Base-by-base conservation (phyloP, 2,329 filamentous ascomycete species). In the Chaetomium sp. region DNA sequence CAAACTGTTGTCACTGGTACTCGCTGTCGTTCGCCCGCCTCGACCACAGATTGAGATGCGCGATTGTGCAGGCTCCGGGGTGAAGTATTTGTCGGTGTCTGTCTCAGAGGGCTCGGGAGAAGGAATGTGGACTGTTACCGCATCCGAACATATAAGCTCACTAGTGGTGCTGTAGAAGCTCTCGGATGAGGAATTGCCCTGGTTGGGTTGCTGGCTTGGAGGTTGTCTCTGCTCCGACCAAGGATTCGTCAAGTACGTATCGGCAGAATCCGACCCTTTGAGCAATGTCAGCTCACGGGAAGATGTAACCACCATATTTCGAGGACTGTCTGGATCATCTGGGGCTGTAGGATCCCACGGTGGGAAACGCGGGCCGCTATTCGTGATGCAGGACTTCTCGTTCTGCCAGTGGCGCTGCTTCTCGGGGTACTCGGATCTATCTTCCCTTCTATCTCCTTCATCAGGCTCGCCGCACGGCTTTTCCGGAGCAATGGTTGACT, bases 91-190 rank as follows among this genome's bases (percentile, higher is more conserved):
- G 27, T 21, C 49, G 7, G 35, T 55, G 1, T 38, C 47, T 31
- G 21, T n/a, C n/a, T 54, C 55, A 4, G 21, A 49, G 23, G 13
- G 8, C 10, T 19, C 16, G 29, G 50, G 50, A 2, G 62, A 61
- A 25, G 55, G 54, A 10, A 53, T 58, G 33, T 68, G 72, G 8
- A 75, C 74, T 2, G 74, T 74, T 62, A 72, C 70, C n/a, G 76
- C 76, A 62, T 74, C 74, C 5, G 73, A 67, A 1, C 75, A 53
- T n/a, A 73, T 71, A 1, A 75, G 74, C 12, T 75, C 76, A 1
- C 73, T 76, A 25, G 70, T 72, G 13, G 71, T 72, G 4, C 75
- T 75, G n/a, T 70, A 66, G 25, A 78, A 68, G 65, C 76, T 78
- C 27, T 75, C 74, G 7, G 74, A 70, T 12, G 75, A 70, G 10